Evolutionary conservation across 23 red algal genomes (phyloP), one percentile per base, ranked within the genome.

Genomic region (Gracilaria gracilis): DNA sequence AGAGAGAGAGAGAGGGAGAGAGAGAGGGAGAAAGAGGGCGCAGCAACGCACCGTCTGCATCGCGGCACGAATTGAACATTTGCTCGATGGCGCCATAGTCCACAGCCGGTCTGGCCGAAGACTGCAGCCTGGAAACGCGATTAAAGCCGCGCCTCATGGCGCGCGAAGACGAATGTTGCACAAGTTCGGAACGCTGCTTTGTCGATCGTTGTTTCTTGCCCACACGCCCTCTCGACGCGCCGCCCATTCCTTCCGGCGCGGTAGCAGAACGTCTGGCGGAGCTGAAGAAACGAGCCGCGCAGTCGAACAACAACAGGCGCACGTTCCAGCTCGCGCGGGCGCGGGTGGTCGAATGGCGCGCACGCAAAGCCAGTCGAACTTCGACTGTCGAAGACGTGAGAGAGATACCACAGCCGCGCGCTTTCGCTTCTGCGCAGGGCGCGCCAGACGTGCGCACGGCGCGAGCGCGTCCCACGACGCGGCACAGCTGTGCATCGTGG

Each of bases 191-290:
- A 27, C 31, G 28, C 8, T 58, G 49, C 65, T 89, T 89, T 4
- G 85, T 33, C 1, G 85, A 61, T 39, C 85, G 85, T 79, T 67
- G 53, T 51, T 89, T 89, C 49, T 79, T 89, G 7, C 6, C 76
- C 2, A 89, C 85, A 35, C 85, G 85, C 21, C 85, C 85, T 65
- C 55, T 77, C 25, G 85, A 89, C 71, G 85, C 85, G 33, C 85
- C 85, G 85, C 85, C 71, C 85, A 89, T 89, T 25, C 85, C 85
- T 73, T 73, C 67, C 21, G 35, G 20, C 34, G 6, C 33, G 67
- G 23, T 5, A 3, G 67, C 2, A 35, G 31, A 46, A 46, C 5
- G 5, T 4, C 42, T 11, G 42, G 5, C 42, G 42, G 5, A 4
- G 42, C 42, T 11, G 42, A 4, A 4, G 42, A 46, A 46, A 46